Base-by-base conservation (phyloP, 257 asterid genomes). In the Solanum sejunctum region DNA sequence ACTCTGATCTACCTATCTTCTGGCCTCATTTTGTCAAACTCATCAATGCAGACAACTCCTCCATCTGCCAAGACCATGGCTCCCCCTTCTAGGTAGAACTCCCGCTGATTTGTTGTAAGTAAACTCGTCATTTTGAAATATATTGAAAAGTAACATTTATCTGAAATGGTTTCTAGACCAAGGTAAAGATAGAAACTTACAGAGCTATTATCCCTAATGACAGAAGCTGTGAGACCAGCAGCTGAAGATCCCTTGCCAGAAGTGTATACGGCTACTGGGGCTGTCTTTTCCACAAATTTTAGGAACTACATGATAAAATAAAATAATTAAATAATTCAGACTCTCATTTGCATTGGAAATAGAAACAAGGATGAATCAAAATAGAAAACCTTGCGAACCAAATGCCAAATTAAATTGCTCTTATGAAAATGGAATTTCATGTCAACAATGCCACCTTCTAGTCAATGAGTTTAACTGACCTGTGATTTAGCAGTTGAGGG, bases 31-130 rank as follows among this genome's bases (percentile, higher is more conserved):
- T 97, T 97, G 89, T 97, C 99, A 86, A 97, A 97, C 87, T 97
- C 99, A 87, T 97, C 99, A 43, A 97, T 97, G 91, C 99, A 97
- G 81, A 97, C 99, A 86, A 97, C 99, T 84, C 99, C 99, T 79
- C 99, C 99, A 87, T 95, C 99, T 71, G 98, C 99, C 85, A 97
- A 90, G 86, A 97, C 99, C 99, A 97, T 97, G 85, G 98, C 99
- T 86, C 99, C 99, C 88, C 99, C 99, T 93, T 97, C 99, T 80
- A 97, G 89, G 88, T 97, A 97, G 92, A 97, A 97, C 91, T 97
- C 99, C 18, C 99, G 88, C 99, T 97, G 92, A 82, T 85, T 86
- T 64, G 84, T 81, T 54, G 87, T 58, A 82, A 77, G 85, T 41
- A 28, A 66, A 85, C 80, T 88, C 79, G 51, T 77, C 52, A 67